phyloP scores from a whole-genome alignment of 345 rosid species.

The Ceriops decandra region DNA sequence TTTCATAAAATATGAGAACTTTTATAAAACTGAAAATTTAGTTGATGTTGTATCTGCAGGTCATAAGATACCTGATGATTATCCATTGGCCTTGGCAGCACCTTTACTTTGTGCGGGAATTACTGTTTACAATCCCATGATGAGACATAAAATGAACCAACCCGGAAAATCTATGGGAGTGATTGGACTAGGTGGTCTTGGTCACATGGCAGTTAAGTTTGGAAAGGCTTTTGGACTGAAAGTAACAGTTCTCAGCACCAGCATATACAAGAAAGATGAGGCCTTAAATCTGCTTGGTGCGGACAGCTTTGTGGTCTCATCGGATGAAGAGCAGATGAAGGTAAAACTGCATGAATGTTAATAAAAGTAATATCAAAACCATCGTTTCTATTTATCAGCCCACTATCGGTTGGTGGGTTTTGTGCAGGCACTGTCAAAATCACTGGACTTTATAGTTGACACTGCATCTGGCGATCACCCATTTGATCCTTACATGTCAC shows the following conservation, averaged over 20 bases:
- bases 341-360: slow-evolving; percentile 26
- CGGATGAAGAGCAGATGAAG: slow-evolving; percentile 77
- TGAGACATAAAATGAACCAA: slow-evolving; percentile 74
- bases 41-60: slow-evolving; percentile 37
- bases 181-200: slow-evolving; percentile 90
- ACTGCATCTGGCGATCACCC: slow-evolving; percentile 88
- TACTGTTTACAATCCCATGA: slow-evolving; percentile 82
- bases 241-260: slow-evolving; percentile 83
- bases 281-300: slow-evolving; percentile 69
- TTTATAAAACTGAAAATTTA: neutral
- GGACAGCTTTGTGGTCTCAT: slow-evolving; percentile 57
- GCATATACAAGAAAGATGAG: slow-evolving; percentile 72
- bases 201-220: slow-evolving; percentile 94
- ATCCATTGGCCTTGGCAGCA: slow-evolving; percentile 71
- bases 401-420: neutral
- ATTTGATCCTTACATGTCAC: slow-evolving; percentile 75
- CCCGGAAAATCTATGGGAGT: slow-evolving; percentile 79
- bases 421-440: slow-evolving; percentile 52
- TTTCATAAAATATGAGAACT: neutral
- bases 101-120: slow-evolving; percentile 92
- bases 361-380: neutral
- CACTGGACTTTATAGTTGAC: slow-evolving; percentile 75
- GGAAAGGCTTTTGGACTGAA: slow-evolving; percentile 86
- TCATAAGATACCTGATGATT: slow-evolving; percentile 61
- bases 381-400: too few relatives aligned